These are phyloP conservation scores for Tylopilus balloui DNA, from an alignment of 768 basidiomycete genomes.

Conservation along the genomic window DNA sequence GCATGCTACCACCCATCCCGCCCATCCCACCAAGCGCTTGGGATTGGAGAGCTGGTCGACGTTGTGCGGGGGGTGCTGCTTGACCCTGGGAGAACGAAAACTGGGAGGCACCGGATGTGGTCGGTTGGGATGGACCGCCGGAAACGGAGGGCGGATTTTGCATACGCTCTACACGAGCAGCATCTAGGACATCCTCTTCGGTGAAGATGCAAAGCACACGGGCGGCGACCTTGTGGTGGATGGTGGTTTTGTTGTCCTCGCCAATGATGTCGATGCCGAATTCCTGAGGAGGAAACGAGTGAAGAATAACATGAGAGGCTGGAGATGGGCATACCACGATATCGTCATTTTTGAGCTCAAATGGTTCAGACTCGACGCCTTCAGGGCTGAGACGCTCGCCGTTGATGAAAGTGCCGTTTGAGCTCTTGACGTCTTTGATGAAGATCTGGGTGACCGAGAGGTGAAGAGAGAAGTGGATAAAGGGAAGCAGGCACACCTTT, in stretches of 20 bases:
- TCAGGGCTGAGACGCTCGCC: slow-evolving; percentile 88
- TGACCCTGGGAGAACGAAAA: slow-evolving; percentile 43
- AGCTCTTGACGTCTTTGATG: slow-evolving; percentile 98
- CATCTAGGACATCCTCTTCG: slow-evolving; percentile 77
- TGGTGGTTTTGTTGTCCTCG: slow-evolving; percentile 96
- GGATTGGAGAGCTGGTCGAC: slow-evolving; percentile 54
- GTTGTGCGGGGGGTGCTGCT: slow-evolving; percentile 37
- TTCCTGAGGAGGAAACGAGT: slow-evolving; percentile 52
- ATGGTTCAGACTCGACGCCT: slow-evolving; percentile 86
- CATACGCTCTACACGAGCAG: slow-evolving; percentile 65
- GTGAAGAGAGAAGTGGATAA: slow-evolving; percentile 7
- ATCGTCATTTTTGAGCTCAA: slow-evolving; percentile 91
- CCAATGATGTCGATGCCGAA: slow-evolving; percentile 99
- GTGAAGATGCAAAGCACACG: slow-evolving; percentile 86
- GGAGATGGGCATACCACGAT: slow-evolving; percentile 68
- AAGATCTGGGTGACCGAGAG: slow-evolving; percentile 59
- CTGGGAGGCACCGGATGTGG: slow-evolving; percentile 23
- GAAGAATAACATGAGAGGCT: slow-evolving; percentile 4
- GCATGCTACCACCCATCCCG: slow-evolving; percentile 68
- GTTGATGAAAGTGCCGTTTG: slow-evolving; percentile 98
- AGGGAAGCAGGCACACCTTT: slow-evolving; percentile 52
- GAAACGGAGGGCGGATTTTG: slow-evolving; percentile 38
- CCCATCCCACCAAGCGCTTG: slow-evolving; percentile 69
- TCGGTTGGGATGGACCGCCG: slow-evolving; percentile 35
- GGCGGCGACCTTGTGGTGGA: slow-evolving; percentile 98